Base-by-base conservation (phyloP, 345 rosid genomes). In the Punica granatum region DNA sequence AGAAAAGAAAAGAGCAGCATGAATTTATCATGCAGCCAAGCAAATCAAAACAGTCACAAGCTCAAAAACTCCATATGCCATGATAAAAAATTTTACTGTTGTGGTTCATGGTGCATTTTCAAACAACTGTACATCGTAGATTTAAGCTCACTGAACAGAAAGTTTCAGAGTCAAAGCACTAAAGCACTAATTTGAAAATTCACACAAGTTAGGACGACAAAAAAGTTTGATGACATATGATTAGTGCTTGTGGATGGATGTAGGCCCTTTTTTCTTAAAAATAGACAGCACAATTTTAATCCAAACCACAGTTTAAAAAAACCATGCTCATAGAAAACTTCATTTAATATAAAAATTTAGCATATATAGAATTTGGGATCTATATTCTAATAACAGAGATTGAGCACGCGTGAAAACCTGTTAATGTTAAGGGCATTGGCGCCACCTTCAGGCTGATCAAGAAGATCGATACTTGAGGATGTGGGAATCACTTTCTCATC, bases 381-480 rank as follows among this genome's bases (percentile, higher is more conserved):
- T 37, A 26, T 26, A 28, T 14, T n/a, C 7, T 28, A 0, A 56
- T 56, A 56, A 56, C 7, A 56, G 26, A 56, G 61, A 56, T 30
- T 1, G 61, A 56, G 61, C 31, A 28, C 3, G 18, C 9, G 49
- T 10, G 28, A 3, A 74, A 63, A 93, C 97, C 97, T 93, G 92
- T 89, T 94, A 62, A 89, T 83, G 72, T 94, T 94, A 59, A 94
- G 89, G 78, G 99, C 97, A 80, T 85, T 91, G 65, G 97, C 99
- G 69, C 99, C 97, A 28, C 99, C 99, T 79, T 89, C 97, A 70
- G 90, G 95, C 78, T 94, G 97, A 73, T 88, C 92, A 77, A 94
- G 84, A 78, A 73, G 78, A 74, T 84, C 91, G 73, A 84, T 74
- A 71, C 87, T 84, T 60, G 84, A 86, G 73, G 79, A 81, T 63